Evolutionary conservation across 768 basidiomycete genomes (phyloP).

Genomic region (Rhizopogon vesiculosus): DNA sequence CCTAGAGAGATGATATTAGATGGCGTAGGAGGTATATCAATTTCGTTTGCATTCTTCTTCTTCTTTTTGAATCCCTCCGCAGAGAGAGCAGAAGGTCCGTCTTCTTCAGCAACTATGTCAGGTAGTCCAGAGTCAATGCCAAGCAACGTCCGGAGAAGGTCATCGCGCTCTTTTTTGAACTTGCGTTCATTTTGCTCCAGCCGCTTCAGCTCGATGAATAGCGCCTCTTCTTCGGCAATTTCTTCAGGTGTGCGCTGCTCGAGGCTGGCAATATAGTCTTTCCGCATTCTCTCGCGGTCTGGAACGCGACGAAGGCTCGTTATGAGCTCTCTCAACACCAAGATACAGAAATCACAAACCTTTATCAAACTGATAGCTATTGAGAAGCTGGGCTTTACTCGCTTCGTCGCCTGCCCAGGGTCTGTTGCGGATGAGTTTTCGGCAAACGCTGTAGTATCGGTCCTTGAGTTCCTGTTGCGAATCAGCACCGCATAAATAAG

Average conservation of each 20-base stretch:
- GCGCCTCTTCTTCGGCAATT: conserved; percentile 91
- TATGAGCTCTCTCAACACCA: not conserved
- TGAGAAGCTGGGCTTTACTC: conserved; percentile 59
- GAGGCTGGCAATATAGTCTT: conserved; percentile 82
- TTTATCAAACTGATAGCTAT: conserved; percentile 84
- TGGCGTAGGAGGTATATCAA: conserved; percentile 29
- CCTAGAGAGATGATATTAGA: conserved; percentile 33
- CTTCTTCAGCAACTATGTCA: conserved; percentile 61
- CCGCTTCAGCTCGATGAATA: conserved; percentile 92
- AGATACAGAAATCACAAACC: conserved; percentile 36
- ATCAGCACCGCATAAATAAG: not conserved
- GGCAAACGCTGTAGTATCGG: conserved; percentile 87
- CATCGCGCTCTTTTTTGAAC: conserved; percentile 87
- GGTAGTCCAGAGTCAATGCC: conserved; percentile 87
- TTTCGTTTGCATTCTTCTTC: conserved; percentile 34
- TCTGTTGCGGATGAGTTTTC: conserved; percentile 78
- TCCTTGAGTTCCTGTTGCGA: conserved; percentile 80
- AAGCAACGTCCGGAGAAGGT: conserved; percentile 75
- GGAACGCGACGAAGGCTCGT: not conserved
- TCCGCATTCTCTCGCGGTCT: conserved; percentile 88
- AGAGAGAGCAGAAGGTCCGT: conserved; percentile 43
- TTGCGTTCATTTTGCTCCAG: conserved; percentile 88
- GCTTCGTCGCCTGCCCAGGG: conserved; percentile 84
- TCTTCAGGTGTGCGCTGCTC: conserved; percentile 86
- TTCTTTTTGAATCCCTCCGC: conserved; percentile 52